A percentile compares a stretch with the other conserved stretches of the same genome.
phyloP scores from a whole-genome alignment of 768 basidiomycete genomes.

The Amanita exitialis region DNA sequence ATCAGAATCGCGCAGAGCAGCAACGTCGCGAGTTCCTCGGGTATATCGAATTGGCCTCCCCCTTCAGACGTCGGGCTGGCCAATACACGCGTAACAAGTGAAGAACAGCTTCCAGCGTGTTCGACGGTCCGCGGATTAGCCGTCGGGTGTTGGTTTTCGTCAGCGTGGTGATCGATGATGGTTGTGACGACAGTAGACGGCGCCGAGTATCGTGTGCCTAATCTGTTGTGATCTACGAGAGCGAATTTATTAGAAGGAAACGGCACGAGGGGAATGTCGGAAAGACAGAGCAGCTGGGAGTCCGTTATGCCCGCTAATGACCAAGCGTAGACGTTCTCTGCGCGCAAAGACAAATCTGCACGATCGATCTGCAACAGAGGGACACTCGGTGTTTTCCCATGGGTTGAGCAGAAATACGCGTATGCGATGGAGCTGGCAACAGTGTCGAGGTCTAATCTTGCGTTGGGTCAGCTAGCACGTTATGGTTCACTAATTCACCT shows the following conservation, averaged over 20 bases:
- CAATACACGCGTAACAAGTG: constrained; percentile 28
- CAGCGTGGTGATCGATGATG: constrained; percentile 87
- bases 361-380: constrained; percentile 65
- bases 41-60: constrained; percentile 23
- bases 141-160: constrained; percentile 60
- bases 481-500: constrained; percentile 34
- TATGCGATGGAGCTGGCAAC: constrained; percentile 80
- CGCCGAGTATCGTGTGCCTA: constrained; percentile 33
- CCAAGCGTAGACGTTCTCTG: constrained; percentile 81
- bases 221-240: constrained; percentile 86
- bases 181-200: constrained; percentile 49
- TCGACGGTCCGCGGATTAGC: constrained; percentile 59
- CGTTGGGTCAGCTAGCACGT: neutral
- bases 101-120: constrained; percentile 77
- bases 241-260: constrained; percentile 54
- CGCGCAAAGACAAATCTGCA: constrained; percentile 65
- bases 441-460: constrained; percentile 71
- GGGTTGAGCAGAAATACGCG: constrained; percentile 61
- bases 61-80: neutral
- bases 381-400: constrained; percentile 46
- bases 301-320: constrained; percentile 42
- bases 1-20: constrained; percentile 75
- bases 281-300: constrained; percentile 53
- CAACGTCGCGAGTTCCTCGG: constrained; percentile 64
- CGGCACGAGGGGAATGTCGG: constrained; percentile 44